These are phyloP conservation scores for Porogramme epimiltina DNA, from an alignment of 1,284 basidiomycete genomes.

Conservation along the genomic window DNA sequence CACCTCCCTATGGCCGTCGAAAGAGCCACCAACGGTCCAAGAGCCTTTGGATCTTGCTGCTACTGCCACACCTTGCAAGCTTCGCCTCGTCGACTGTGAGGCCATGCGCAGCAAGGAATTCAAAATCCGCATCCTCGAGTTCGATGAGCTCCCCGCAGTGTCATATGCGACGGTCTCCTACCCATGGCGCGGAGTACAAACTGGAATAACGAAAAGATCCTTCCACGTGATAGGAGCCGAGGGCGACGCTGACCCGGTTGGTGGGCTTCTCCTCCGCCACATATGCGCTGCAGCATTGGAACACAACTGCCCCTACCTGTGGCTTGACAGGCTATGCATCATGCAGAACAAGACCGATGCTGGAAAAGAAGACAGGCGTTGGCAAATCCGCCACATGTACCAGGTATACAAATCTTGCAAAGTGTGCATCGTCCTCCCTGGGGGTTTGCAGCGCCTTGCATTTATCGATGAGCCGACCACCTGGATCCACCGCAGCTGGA, in stretches of 20 bases:
- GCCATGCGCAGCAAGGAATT: not conserved
- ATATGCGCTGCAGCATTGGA: slow-evolving; percentile 10
- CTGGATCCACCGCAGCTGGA: slow-evolving; percentile 20
- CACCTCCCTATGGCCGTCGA: no score
- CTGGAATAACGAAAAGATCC: no score
- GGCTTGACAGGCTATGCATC: slow-evolving; percentile 19
- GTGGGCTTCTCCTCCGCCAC: slow-evolving; percentile 9
- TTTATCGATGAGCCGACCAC: slow-evolving; percentile 14
- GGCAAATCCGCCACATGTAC: slow-evolving; percentile 18
- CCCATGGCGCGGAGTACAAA: slow-evolving; percentile 12
- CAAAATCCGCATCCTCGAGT: slow-evolving; percentile 4
- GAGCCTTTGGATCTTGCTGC: not conserved
- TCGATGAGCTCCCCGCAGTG: slow-evolving; percentile 1
- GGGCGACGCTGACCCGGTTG: slow-evolving; percentile 11
- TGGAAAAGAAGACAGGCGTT: slow-evolving; percentile 11
- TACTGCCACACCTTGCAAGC: not conserved
- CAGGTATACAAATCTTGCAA: slow-evolving; percentile 11
- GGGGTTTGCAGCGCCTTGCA: slow-evolving; percentile 12
- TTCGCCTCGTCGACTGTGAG: slow-evolving; percentile 9
- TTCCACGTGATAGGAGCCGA: slow-evolving; percentile 14
- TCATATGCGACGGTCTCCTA: slow-evolving; percentile 14
- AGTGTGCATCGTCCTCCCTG: slow-evolving; percentile 14
- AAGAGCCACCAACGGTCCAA: no score
- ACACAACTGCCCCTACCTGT: slow-evolving; percentile 9
- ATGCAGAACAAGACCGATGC: slow-evolving; percentile 6